Conservation (phyloP, 352 stramenopile genomes). For the Phytophthora sojae region DNA sequence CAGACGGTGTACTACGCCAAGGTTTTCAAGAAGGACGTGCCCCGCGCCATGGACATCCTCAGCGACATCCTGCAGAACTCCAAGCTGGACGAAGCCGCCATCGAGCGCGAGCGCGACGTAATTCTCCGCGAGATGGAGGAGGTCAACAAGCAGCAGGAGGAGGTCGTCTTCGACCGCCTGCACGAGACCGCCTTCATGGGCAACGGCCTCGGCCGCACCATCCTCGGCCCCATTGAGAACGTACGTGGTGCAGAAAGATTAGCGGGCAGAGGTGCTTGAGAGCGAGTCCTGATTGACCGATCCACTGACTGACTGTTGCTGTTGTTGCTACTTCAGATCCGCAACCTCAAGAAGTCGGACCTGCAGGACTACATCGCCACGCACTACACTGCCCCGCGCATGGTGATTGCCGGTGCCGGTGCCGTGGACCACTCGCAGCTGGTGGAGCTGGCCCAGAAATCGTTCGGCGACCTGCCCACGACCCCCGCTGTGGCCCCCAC, state of each 20-base stretch:
- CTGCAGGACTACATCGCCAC: conserved; percentile 98
- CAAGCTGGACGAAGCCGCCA: conserved; percentile 96
- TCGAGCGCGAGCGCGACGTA: conserved; percentile 98
- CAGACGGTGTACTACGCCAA: conserved; percentile 99
- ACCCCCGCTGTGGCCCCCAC: conserved; percentile 72
- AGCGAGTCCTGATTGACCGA: not conserved
- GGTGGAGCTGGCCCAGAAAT: conserved; percentile 96
- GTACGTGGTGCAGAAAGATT: conserved; percentile 69
- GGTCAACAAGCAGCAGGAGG: conserved; percentile 98
- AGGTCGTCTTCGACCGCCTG: conserved; percentile 99
- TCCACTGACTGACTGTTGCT: conserved; percentile 7
- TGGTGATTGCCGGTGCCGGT: conserved; percentile 98
- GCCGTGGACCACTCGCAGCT: conserved; percentile 97
- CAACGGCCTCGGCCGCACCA: conserved; percentile 98
- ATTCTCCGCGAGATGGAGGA: conserved; percentile 99
- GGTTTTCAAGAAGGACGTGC: conserved; percentile 99
- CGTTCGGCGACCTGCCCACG: conserved; percentile 95
- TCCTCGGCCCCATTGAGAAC: conserved; percentile 99
- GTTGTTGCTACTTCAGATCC: conserved; percentile 61
- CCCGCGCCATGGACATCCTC: conserved; percentile 98
- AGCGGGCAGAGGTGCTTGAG: not conserved
- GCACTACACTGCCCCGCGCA: conserved; percentile 99
- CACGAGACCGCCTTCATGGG: conserved; percentile 99
- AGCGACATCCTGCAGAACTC: conserved; percentile 99
- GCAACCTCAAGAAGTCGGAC: conserved; percentile 94